Base-by-base conservation (phyloP, 78 protist species). In the Dictyostelium citrinum region DNA sequence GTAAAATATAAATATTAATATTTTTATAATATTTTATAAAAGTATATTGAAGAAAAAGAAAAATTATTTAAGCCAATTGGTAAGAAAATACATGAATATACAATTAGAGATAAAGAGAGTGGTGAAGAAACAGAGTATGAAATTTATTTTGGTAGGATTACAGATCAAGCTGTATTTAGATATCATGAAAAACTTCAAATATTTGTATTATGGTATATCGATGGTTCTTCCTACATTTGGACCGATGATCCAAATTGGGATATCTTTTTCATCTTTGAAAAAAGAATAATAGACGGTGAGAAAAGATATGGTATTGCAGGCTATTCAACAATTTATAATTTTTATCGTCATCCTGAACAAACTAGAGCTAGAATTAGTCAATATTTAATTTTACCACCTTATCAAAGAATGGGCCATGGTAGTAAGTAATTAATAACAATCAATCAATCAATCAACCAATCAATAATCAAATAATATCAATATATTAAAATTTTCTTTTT, bases 331-430 rank as follows among this genome's bases (percentile, higher is more conserved):
- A n/a, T 88, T 22, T 88, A 88, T 35, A 88, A 88, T 49, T 88
- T 88, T 72, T 88, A 88, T 67, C 93, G 79, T 78, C 93, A 88
- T 67, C 85, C 93, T n/a, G 24, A 43, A n/a, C 29, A n/a, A 61
- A 88, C 51, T 12, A 76, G 93, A 78, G 33, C 84, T 24, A 76
- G 93, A 49, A 61, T 88, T 12, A 67, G 81, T 68, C 93, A 88
- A 68, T 78, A 64, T 67, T 78, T 88, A 51, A 35, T 88, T 72
- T 68, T 88, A 64, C 93, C 93, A 78, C 70, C 49, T 27, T 88
- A 78, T 27, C 93, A 88, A 88, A 88, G 81, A 88, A 72, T 55
- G 72, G 93, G 93, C 12, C 93, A 61, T 78, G 93, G 93, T 41
- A 88, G 93, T 88, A 88, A n/a, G 93, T 88, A 31, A 24, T 58